A percentile compares a stretch with the other conserved stretches of the same genome.
Evolutionary conservation across 1,139 yeast genomes (phyloP).

Genomic region (Pneumocystis murina): DNA sequence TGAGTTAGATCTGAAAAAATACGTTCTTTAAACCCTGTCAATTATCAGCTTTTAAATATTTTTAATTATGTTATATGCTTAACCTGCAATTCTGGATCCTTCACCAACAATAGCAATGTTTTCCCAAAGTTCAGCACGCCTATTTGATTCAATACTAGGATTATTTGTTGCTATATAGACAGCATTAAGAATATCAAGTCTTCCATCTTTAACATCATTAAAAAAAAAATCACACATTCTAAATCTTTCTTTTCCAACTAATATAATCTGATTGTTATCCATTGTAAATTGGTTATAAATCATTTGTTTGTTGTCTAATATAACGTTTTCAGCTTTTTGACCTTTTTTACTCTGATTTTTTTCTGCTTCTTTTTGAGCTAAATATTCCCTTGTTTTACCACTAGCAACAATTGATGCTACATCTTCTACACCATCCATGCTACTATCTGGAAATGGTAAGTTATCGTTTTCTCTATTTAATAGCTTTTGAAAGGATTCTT

Average conservation of each 20-base stretch:
- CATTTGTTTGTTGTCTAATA: conserved; percentile 28
- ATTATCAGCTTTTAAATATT: conserved; percentile 25
- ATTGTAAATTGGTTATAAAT: conserved; percentile 28
- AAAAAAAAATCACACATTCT: conserved; percentile 56
- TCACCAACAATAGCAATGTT: conserved; percentile 67
- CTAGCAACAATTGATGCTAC: conserved; percentile 82
- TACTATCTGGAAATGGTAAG: conserved; percentile 11
- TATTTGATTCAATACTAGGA: conserved; percentile 17
- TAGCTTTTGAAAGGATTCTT: conserved; percentile 5
- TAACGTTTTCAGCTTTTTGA: conserved; percentile 27
- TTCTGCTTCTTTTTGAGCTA: conserved; percentile 42
- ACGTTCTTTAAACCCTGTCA: conserved; percentile 1
- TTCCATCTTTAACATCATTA: conserved; percentile 35
- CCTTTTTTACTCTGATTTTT: conserved; percentile 25
- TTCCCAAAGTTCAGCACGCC: conserved; percentile 77
- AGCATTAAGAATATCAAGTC: conserved; percentile 22
- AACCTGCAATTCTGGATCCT: conserved; percentile 59
- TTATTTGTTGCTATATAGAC: conserved; percentile 6
- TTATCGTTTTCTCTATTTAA: conserved; percentile 26
- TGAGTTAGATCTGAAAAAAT: conserved; percentile 4
- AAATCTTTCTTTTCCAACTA: conserved; percentile 77
- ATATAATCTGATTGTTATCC: conserved; percentile 26
- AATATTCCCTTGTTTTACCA: conserved; percentile 49
- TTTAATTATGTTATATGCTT: conserved; percentile 53
- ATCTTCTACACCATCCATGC: conserved; percentile 50